A percentile compares a stretch with the other conserved stretches of the same genome.
phyloP scores from a whole-genome alignment of 257 asterid genomes.

The Nicotiana tomentosiformis region DNA sequence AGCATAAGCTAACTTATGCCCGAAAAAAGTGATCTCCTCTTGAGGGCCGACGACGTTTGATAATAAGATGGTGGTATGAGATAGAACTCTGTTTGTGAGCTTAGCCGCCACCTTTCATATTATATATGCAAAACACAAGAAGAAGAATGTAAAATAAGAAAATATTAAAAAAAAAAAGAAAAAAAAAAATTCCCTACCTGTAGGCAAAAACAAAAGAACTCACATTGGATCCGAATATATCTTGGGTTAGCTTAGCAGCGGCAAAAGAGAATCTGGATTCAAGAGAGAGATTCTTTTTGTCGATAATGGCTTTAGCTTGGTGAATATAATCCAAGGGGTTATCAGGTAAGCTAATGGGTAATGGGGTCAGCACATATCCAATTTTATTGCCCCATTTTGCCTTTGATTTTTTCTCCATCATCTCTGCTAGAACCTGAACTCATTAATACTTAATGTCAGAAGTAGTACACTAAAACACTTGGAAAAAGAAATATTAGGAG shows the following conservation, averaged over 20 bases:
- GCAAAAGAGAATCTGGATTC: conserved; percentile 20
- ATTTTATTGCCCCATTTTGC: conserved; percentile 43
- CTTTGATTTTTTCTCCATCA: conserved; percentile 35
- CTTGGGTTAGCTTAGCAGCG: conserved; percentile 10
- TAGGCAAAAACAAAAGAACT: too few relatives aligned
- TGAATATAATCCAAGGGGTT: conserved; percentile 40
- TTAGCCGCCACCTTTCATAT: conserved; percentile 18
- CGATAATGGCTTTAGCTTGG: conserved; percentile 36
- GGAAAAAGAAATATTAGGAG: not conserved
- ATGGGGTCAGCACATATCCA: conserved; percentile 28
- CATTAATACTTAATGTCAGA: not conserved
- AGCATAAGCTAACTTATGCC: conserved; percentile 31
- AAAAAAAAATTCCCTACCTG: not conserved
- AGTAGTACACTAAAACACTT: not conserved
- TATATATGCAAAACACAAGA: not conserved
- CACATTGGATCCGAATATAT: conserved; percentile 39
- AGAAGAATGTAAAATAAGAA: not conserved
- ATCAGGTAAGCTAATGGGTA: conserved; percentile 20
- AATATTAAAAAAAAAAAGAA: too few relatives aligned
- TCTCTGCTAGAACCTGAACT: conserved; percentile 32
- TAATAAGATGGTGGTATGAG: conserved; percentile 22
- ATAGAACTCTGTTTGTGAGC: conserved; percentile 1
- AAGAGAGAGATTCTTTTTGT: conserved; percentile 44
- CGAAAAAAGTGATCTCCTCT: conserved; percentile 36
- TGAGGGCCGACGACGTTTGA: conserved; percentile 38